phyloP scores from a whole-genome alignment of 2,329 filamentous ascomycete species.

The Colletotrichum destructivum region DNA sequence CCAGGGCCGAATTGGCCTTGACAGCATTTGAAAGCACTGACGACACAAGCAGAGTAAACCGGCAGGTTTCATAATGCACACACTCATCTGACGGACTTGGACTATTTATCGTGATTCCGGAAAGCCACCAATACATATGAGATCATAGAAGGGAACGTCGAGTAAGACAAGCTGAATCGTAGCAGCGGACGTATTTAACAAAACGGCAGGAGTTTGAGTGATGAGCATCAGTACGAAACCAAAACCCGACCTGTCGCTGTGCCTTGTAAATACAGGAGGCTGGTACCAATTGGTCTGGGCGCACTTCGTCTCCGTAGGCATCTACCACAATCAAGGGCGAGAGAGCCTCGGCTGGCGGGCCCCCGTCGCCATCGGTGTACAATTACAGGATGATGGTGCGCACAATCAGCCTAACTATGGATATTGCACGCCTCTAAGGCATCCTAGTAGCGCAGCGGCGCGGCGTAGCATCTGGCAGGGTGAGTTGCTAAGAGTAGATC shows the following conservation, averaged over 20 bases:
- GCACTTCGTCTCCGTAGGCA: background rate
- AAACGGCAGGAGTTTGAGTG: background rate
- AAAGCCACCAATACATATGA: background rate
- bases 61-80: background rate
- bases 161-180: background rate
- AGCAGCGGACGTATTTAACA: background rate
- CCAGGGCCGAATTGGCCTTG: background rate
- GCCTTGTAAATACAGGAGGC: background rate
- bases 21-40: too few species aligned
- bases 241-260: background rate
- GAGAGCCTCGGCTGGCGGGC: background rate
- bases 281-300: background rate
- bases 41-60: background rate
- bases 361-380: background rate
- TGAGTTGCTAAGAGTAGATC: background rate
- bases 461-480: background rate
- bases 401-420: background rate
- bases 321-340: background rate
- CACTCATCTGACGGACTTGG: too few species aligned
- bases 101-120: background rate
- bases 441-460: background rate
- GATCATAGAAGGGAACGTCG: background rate
- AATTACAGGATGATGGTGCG: background rate
- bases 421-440: background rate
- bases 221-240: background rate